Conservation (phyloP, 139 green algal species). For the Coelastrella sp. region DNA sequence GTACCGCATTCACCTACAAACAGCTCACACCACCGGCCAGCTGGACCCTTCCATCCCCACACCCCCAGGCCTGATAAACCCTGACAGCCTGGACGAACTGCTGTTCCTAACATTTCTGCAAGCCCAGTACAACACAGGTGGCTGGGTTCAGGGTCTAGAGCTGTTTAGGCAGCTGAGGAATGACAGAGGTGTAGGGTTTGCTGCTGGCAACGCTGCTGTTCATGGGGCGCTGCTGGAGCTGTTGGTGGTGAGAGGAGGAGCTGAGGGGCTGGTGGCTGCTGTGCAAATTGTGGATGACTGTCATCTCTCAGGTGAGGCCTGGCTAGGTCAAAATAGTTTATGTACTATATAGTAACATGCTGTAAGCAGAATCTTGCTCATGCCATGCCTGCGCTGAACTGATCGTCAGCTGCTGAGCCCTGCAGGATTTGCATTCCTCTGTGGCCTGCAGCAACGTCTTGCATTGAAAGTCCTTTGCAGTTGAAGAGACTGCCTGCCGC, state of each 20-base stretch:
- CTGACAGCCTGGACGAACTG: slow-evolving; percentile 23
- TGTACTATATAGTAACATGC: not conserved
- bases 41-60: not conserved
- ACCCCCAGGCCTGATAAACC: not conserved
- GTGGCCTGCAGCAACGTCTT: too few relatives aligned
- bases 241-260: slow-evolving; percentile 20
- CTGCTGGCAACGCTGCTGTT: slow-evolving; percentile 19
- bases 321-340: not conserved
- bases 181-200: slow-evolving; percentile 23
- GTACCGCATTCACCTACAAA: slow-evolving; percentile 10
- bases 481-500: too few relatives aligned
- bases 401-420: too few relatives aligned
- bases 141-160: not conserved
- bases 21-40: not conserved
- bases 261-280: slow-evolving; percentile 10
- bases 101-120: slow-evolving; percentile 35
- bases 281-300: slow-evolving; percentile 13
- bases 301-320: not conserved
- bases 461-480: too few relatives aligned
- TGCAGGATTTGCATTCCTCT: too few relatives aligned
- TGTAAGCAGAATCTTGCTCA: not conserved
- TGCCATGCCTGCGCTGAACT: not conserved
- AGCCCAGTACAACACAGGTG: slow-evolving; percentile 4
- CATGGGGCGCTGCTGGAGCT: slow-evolving; percentile 26
- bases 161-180: slow-evolving; percentile 25